Evolutionary conservation across 768 basidiomycete species (phyloP).

Genomic region (Leccinum longicurvipes): DNA sequence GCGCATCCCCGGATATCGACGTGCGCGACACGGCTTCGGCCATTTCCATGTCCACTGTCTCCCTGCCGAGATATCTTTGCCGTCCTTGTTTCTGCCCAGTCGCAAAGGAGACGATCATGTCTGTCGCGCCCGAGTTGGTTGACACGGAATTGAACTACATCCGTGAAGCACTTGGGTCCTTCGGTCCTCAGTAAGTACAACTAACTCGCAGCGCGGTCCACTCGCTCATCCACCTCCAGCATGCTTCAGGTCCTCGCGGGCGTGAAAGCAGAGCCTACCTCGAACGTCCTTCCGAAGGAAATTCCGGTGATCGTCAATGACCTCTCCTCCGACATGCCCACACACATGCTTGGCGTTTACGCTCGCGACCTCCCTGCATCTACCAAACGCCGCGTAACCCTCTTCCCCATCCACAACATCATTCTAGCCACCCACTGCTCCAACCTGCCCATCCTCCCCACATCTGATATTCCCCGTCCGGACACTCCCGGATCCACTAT

Average conservation of each 20-base stretch:
- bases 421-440: slow-evolving; percentile 32
- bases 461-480: slow-evolving; percentile 11
- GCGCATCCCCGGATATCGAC: slow-evolving; percentile 4
- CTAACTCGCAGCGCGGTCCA: neutral
- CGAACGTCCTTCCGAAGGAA: slow-evolving; percentile 29
- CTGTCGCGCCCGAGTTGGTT: slow-evolving; percentile 27
- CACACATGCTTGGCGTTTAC: slow-evolving; percentile 32
- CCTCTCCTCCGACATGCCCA: slow-evolving; percentile 32
- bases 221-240: slow-evolving; percentile 17
- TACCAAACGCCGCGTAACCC: slow-evolving; percentile 30
- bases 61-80: slow-evolving; percentile 25
- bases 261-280: slow-evolving; percentile 18
- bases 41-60: slow-evolving; percentile 5
- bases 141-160: slow-evolving; percentile 24
- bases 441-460: slow-evolving; percentile 25
- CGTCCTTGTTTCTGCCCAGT: slow-evolving; percentile 20
- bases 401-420: slow-evolving; percentile 38
- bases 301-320: slow-evolving; percentile 26
- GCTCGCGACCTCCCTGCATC: slow-evolving; percentile 19
- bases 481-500: slow-evolving; percentile 18
- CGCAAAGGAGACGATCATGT: slow-evolving; percentile 10
- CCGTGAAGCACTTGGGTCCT: slow-evolving; percentile 23
- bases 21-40: slow-evolving; percentile 4
- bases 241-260: slow-evolving; percentile 32
- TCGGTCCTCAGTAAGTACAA: slow-evolving; percentile 27